Percentiles rank a stretch among this genome's conserved stretches.
Evolutionary conservation across 495 filamentous ascomycete species (phyloP).

Genomic region (Thozetella sp.): DNA sequence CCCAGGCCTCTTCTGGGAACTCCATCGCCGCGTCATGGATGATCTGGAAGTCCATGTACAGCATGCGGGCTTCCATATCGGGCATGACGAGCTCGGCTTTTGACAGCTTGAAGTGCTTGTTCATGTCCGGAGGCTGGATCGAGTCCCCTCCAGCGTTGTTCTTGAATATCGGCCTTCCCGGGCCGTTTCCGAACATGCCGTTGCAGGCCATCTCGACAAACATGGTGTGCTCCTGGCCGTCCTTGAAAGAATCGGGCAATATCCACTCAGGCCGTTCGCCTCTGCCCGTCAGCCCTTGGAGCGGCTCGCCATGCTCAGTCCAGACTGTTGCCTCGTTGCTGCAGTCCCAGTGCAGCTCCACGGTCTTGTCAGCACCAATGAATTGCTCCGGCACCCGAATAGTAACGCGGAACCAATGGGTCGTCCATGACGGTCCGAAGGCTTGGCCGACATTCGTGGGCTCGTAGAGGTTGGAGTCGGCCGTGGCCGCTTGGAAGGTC

Average conservation of each 20-base stretch:
- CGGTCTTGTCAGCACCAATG: too few relatives aligned
- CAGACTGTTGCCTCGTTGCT: constrained; percentile 91
- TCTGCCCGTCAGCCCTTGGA: constrained; percentile 92
- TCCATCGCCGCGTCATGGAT: constrained; percentile 85
- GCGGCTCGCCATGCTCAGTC: constrained; percentile 81
- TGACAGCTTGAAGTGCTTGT: constrained; percentile 74
- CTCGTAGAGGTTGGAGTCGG: too few relatives aligned
- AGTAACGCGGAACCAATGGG: too few relatives aligned
- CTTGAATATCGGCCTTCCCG: constrained; percentile 15
- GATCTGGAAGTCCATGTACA: constrained; percentile 90
- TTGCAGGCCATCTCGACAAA: constrained; percentile 99
- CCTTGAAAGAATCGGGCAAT: constrained; percentile 74
- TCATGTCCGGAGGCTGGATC: constrained; percentile 13
- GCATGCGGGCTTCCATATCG: constrained; percentile 40
- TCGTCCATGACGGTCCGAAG: too few relatives aligned
- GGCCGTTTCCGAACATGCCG: constrained; percentile 94
- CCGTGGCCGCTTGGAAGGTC: too few relatives aligned
- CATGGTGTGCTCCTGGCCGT: constrained; percentile 84
- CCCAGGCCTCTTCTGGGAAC: constrained; percentile 79
- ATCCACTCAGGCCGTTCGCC: constrained; percentile 91
- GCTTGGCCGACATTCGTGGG: too few relatives aligned
- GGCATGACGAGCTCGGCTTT: constrained; percentile 86
- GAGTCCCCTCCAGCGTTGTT: not conserved
- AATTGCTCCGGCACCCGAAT: too few relatives aligned
- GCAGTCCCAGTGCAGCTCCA: constrained; percentile 88